Conservation (phyloP, 1,139 yeast species). For the Yamadazyma taylorii region DNA sequence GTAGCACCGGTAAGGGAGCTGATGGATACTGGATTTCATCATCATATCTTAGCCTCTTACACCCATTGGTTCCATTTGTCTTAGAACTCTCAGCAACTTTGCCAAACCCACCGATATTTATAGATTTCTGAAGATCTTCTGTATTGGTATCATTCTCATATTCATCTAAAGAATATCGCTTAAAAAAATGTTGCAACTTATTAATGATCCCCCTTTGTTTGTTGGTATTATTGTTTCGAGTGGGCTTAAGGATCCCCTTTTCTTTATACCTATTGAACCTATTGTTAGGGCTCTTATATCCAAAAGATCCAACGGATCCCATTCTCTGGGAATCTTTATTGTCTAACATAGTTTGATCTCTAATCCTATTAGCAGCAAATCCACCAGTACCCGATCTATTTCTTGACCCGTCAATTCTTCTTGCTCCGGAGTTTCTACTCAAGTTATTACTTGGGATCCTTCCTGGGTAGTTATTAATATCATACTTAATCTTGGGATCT, state of each 20-base stretch:
- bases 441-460: too few species aligned
- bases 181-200: conserved; percentile 13
- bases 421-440: too few species aligned
- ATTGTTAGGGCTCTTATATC: background rate
- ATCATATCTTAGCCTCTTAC: background rate
- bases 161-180: conserved; percentile 12
- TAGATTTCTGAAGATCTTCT: conserved; percentile 8
- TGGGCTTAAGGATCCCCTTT: conserved; percentile 16
- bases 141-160: conserved; percentile 11
- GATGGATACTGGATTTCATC: background rate
- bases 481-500: too few species aligned
- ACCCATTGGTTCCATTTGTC: background rate
- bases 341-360: too few species aligned
- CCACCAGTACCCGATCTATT: too few species aligned
- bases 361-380: too few species aligned
- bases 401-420: too few species aligned
- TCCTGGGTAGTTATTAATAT: too few species aligned
- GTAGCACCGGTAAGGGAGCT: conserved; percentile 1
- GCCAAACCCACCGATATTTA: conserved; percentile 4
- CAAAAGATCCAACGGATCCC: too few species aligned
- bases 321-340: too few species aligned
- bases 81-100: too few species aligned
- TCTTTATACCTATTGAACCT: conserved; percentile 1
- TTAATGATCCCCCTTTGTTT: conserved; percentile 9
- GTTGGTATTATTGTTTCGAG: conserved; percentile 1